These are phyloP conservation scores for Lichtheimia ramosa DNA, from an alignment of 371 early-diverging fungal species.

Conservation along the genomic window DNA sequence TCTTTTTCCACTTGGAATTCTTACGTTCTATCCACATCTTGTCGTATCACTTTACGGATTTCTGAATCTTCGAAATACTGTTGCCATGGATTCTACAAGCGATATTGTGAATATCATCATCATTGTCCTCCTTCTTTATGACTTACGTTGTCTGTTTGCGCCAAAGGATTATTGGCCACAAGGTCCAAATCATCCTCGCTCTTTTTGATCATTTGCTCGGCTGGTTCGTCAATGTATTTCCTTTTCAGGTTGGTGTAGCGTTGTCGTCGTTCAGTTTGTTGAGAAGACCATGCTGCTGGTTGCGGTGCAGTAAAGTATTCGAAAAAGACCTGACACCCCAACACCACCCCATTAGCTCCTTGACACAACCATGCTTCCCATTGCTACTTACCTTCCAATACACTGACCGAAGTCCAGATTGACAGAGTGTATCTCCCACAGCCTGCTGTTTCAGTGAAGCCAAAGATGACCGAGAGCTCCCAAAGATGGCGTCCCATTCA, in stretches of 20 bases:
- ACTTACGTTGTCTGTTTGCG: constrained; percentile 74
- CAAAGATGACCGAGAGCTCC: constrained; percentile 22
- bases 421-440: constrained; percentile 35
- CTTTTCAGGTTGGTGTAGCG: constrained; percentile 65
- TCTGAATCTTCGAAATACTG: constrained; percentile 89
- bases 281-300: constrained; percentile 57
- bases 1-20: not conserved
- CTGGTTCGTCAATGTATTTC: constrained; percentile 72
- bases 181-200: constrained; percentile 47
- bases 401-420: constrained; percentile 43
- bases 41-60: constrained; percentile 78
- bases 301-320: constrained; percentile 58
- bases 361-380: not conserved
- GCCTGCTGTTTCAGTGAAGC: constrained; percentile 36
- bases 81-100: constrained; percentile 84
- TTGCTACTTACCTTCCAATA: constrained; percentile 46
- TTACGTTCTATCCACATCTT: constrained; percentile 93
- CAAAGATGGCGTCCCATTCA: constrained; percentile 32
- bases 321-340: constrained; percentile 50
- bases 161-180: constrained; percentile 81
- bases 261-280: constrained; percentile 64
- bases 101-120: not conserved
- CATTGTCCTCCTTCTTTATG: not conserved
- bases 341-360: not conserved
- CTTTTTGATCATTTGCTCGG: constrained; percentile 39